Evolutionary conservation across 371 early-diverging fungal genomes (phyloP), one percentile per base, ranked within the genome.

Genomic region (Syncephalastrum contaminatum): DNA sequence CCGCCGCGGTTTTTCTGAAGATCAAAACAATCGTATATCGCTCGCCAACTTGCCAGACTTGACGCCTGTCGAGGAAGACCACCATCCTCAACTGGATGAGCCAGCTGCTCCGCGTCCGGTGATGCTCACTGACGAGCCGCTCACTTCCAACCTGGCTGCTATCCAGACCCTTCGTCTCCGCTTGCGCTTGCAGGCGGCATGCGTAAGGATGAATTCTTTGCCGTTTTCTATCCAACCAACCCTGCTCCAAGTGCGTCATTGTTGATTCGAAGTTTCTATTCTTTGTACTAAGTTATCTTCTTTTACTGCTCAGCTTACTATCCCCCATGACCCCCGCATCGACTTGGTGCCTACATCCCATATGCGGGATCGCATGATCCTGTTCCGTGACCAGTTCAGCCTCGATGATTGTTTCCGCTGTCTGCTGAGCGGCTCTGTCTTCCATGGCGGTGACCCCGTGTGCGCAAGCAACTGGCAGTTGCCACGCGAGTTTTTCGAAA

Each of bases 261-360:
- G 0, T 18, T 30, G 4, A 30, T 12, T 21, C 21, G 16, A 21
- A 19, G 7, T 44, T 21, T 21, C 45, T 12, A 44, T 16, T 44
- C 8, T 44, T 44, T 15, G 7, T 44, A 44, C 16, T 21, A 44
- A 44, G 45, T 18, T 21, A 45, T 21, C 7, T 20, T 30, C 12
- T 30, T 6, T 10, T 30, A 30, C 36, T 30, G 10, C 36, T 30
- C 43, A 69, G 66, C 58, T 62, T 19, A 70, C 70, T 6, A 58
- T 76, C 41, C 80, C 80, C 0, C 80, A 80, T 43, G 80, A 80
- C 49, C 61, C 80, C 18, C 68, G 80, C 8, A 80, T 80, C 48
- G 80, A 80, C 30, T 45, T 76, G 46, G 72, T 80, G 21, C 77
- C 80, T 6, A 72, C 75, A 57, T 71, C 75, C 7, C 70, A 72